Evolutionary conservation across 805 yeast genomes (phyloP), one percentile per base, ranked within the genome.

Genomic region (Wickerhamomyces hampshirensis): DNA sequence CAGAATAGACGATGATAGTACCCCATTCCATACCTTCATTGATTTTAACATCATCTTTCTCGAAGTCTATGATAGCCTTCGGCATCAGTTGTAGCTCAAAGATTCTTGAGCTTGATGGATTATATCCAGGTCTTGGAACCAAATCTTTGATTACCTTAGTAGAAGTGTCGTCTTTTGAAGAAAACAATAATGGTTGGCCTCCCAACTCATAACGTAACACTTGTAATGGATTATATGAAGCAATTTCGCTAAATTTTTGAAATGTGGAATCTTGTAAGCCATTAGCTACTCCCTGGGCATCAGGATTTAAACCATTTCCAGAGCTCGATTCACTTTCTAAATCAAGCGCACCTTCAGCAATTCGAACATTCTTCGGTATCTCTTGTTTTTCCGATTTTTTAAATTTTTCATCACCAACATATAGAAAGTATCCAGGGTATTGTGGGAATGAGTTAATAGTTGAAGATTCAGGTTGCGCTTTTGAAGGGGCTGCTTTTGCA

Each of bases 1-100:
- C 88, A 0, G 96, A 85, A 28, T 80, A 84, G 2, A 91, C 84
- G 18, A 86, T 63, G 21, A 93, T 84, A 0, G 98, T 84, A 2
- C 97, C 98, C 98, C 98, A 93, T 44, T 91, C 94, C 95, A 91
- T 91, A 10, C 98, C 97, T 24, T 76, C 76, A 29, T 71, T 50
- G 59, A 69, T 39, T 58, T 53, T 48, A 62, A 51, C 37, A 23
- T 58, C 52, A 19, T 63, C 59, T 29, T 66, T 68, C 55, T 91
- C 97, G 30, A 93, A 67, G 51, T 86, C 91, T 34, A 85, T 67
- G 35, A 93, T 91, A 35, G 88, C 76, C 56, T 86, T 86, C 3
- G 98, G 98, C 97, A 91, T 91, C 37, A 93, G 59, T 56, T 93
- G 98, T 39, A 91, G 62, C 59, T 93, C 98, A 53, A 87, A 84